Evolutionary conservation across 306 rosid species (phyloP).

Genomic region (Cotoneaster glaucophyllus): DNA sequence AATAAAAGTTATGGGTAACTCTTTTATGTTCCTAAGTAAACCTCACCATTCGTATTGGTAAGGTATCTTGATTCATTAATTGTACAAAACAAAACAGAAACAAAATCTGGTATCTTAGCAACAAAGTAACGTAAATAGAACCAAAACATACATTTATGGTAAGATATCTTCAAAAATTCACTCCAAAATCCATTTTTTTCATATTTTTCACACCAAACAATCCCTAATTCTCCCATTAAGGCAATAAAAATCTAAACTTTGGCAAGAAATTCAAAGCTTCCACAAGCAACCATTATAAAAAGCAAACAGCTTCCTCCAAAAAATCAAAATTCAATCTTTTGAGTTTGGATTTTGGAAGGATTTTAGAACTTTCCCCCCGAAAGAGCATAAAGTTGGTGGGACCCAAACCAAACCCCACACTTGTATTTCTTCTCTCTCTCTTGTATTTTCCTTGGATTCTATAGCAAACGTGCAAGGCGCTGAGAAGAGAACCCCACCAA

Average conservation of each 20-base stretch:
- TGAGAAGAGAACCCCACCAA: slow-evolving; percentile 29
- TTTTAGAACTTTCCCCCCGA: neutral
- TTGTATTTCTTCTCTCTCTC: neutral
- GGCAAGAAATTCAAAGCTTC: neutral
- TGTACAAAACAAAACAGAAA: neutral
- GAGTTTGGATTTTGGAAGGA: neutral
- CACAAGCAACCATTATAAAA: neutral
- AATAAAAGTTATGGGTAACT: neutral
- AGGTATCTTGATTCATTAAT: neutral
- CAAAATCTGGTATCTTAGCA: neutral
- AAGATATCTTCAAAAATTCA: neutral
- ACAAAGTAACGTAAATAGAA: neutral
- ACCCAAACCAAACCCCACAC: slow-evolving; percentile 7
- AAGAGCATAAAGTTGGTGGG: neutral
- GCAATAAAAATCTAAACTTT: neutral
- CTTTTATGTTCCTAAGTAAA: too few relatives aligned
- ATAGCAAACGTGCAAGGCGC: slow-evolving; percentile 34
- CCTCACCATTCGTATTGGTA: neutral
- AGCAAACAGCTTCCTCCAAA: neutral
- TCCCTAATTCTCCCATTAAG: neutral
- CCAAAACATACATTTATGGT: neutral
- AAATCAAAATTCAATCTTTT: neutral
- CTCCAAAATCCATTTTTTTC: neutral
- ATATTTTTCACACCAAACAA: neutral
- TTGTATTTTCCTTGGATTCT: slow-evolving; percentile 19